Conservation (phyloP, 495 filamentous ascomycete genomes). For the Penicillium canariense region DNA sequence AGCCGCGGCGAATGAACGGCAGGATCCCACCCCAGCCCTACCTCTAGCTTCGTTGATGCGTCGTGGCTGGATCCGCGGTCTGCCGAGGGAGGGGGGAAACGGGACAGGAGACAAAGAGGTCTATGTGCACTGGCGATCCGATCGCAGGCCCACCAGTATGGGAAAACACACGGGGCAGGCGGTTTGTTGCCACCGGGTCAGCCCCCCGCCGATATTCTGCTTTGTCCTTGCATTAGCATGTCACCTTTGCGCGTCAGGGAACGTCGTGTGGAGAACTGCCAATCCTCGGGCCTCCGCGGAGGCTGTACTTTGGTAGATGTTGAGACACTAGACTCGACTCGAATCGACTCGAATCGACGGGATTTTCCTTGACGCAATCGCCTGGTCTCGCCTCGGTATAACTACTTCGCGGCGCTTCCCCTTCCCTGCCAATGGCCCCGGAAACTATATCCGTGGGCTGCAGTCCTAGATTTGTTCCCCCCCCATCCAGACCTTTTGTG, state of each 20-base stretch:
- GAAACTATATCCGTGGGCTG: conserved; percentile 12
- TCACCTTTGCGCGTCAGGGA: conserved; percentile 5
- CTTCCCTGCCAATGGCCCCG: conserved; percentile 5
- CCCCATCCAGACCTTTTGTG: neutral
- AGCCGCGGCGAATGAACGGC: conserved; percentile 4
- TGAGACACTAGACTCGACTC: no score
- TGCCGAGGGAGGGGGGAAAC: neutral
- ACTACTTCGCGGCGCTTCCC: conserved; percentile 3
- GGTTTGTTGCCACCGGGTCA: conserved; percentile 26
- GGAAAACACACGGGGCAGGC: conserved; percentile 9
- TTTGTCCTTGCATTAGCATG: conserved; percentile 27
- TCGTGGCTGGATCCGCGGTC: conserved; percentile 2
- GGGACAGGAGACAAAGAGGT: neutral
- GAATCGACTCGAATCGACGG: neutral
- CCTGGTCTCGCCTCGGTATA: neutral
- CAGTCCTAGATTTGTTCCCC: neutral
- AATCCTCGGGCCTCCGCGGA: conserved; percentile 2
- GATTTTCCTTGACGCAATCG: neutral
- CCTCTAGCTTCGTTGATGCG: conserved; percentile 12
- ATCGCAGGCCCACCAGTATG: conserved; percentile 13
- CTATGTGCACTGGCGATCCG: conserved; percentile 12
- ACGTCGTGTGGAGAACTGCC: conserved; percentile 14
- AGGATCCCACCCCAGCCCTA: conserved; percentile 13
- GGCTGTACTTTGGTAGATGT: conserved; percentile 3
- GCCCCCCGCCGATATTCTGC: conserved; percentile 19